Evolutionary conservation across 2,329 filamentous ascomycete species (phyloP).

Genomic region (Microdochium trichocladiopsis): DNA sequence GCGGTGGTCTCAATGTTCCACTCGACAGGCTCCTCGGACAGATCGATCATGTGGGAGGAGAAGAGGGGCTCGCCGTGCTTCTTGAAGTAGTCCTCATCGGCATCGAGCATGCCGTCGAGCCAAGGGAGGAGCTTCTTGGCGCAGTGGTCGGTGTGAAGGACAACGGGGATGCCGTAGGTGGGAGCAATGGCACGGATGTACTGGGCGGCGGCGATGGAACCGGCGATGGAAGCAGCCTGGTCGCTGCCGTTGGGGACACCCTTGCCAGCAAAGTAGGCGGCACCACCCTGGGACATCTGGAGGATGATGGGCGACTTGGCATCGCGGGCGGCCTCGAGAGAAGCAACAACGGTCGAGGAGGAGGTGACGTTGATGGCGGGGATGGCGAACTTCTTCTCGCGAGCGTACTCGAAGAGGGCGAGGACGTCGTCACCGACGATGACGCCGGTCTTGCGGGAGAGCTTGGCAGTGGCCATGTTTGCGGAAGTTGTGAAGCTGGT

Average conservation of each 20-base stretch:
- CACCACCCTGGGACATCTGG: constrained; percentile 88
- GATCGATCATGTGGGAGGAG: constrained; percentile 97
- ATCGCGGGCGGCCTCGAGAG: constrained; percentile 92
- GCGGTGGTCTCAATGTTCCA: constrained; percentile 91
- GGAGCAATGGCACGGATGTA: constrained; percentile 88
- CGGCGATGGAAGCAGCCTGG: constrained; percentile 82
- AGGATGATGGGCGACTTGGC: constrained; percentile 87
- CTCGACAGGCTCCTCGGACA: constrained; percentile 84
- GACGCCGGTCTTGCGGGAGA: constrained; percentile 46
- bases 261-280: constrained; percentile 89
- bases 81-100: constrained; percentile 95
- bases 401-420: constrained; percentile 80
- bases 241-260: constrained; percentile 67
- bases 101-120: constrained; percentile 93
- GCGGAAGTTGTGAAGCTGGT: background rate
- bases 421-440: constrained; percentile 48
- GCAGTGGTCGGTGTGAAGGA: constrained; percentile 97
- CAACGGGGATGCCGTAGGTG: constrained; percentile 79
- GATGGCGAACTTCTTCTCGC: constrained; percentile 82
- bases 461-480: constrained; percentile 13
- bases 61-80: constrained; percentile 85
- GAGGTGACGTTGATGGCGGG: constrained; percentile 93
- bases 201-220: constrained; percentile 82
- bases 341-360: constrained; percentile 76
- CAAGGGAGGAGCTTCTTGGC: constrained; percentile 99